phyloP scores from a whole-genome alignment of 1,284 basidiomycete species.

The Erythrobasidium hasegawianum region DNA sequence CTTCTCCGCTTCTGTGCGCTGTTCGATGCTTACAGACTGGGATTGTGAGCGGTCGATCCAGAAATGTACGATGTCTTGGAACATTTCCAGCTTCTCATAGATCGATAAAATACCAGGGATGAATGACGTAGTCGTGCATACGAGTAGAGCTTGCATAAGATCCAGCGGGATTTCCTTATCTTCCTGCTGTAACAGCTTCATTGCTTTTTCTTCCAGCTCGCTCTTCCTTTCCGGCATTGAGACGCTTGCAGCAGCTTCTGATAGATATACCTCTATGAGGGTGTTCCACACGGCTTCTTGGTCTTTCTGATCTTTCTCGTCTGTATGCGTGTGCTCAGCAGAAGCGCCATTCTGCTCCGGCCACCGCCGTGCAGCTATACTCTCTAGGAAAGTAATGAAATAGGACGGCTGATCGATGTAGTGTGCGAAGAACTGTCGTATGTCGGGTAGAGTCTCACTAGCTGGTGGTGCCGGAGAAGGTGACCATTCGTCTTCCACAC shows the following conservation, averaged over 20 bases:
- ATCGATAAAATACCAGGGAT: slow-evolving; percentile 79
- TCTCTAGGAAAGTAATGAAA: slow-evolving; percentile 84
- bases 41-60: slow-evolving; percentile 58
- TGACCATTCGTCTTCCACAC: not conserved
- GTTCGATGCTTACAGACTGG: not conserved
- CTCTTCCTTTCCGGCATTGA: slow-evolving; percentile 20
- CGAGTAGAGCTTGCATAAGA: slow-evolving; percentile 80
- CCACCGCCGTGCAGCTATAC: slow-evolving; percentile 69
- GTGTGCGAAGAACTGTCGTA: slow-evolving; percentile 84
- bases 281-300: slow-evolving; percentile 94
- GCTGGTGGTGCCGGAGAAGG: not conserved
- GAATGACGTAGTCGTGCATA: slow-evolving; percentile 80
- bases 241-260: slow-evolving; percentile 7
- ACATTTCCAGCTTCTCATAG: slow-evolving; percentile 93
- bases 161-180: slow-evolving; percentile 69
- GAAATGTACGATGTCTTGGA: slow-evolving; percentile 87
- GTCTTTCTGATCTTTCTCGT: slow-evolving; percentile 56
- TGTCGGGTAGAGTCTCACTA: slow-evolving; percentile 59
- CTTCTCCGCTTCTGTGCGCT: slow-evolving; percentile 30
- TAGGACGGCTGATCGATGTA: slow-evolving; percentile 83
- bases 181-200: slow-evolving; percentile 53
- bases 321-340: slow-evolving; percentile 47
- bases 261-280: slow-evolving; percentile 84
- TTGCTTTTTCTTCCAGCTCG: slow-evolving; percentile 57
- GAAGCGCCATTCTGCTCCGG: not conserved